Percentiles rank a stretch among this genome's conserved stretches.
Conservation (phyloP, 1,139 yeast species). For the Blastobotrys serpentis region DNA sequence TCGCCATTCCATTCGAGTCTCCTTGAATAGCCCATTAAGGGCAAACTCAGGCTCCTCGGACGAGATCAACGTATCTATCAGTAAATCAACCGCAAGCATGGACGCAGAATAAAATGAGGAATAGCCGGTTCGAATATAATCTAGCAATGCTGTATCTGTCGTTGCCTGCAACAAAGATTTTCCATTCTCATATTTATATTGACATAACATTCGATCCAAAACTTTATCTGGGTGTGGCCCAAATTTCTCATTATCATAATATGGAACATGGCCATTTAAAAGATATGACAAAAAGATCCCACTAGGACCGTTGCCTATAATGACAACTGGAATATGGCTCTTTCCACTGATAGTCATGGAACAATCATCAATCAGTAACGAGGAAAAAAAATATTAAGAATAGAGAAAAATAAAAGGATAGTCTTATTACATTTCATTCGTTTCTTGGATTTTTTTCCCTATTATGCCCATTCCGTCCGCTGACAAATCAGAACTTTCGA, state of each 20-base stretch:
- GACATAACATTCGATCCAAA: slow-evolving; percentile 29
- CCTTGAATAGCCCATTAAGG: slow-evolving; percentile 24
- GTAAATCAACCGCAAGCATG: slow-evolving; percentile 32
- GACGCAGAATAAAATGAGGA: slow-evolving; percentile 31
- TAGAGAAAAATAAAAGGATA: background rate
- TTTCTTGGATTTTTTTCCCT: slow-evolving; percentile 1
- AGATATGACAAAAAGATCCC: slow-evolving; percentile 36
- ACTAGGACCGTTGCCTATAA: slow-evolving; percentile 38
- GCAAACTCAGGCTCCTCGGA: slow-evolving; percentile 33
- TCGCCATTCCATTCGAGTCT: slow-evolving; percentile 33
- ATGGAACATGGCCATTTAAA: slow-evolving; percentile 37
- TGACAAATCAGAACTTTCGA: slow-evolving; percentile 1
- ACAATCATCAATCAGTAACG: background rate
- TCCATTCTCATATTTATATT: slow-evolving; percentile 16
- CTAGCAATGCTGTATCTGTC: slow-evolving; percentile 23
- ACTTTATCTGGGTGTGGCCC: slow-evolving; percentile 37
- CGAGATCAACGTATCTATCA: slow-evolving; percentile 35
- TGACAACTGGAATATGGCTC: slow-evolving; percentile 16
- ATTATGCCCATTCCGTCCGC: background rate
- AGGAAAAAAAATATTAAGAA: background rate
- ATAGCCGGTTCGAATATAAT: slow-evolving; percentile 25
- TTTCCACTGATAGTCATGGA: background rate
- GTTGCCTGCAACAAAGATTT: slow-evolving; percentile 29
- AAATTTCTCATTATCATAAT: slow-evolving; percentile 30
- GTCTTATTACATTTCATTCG: background rate